Conservation (phyloP, 2,329 filamentous ascomycete genomes). For the Monosporascus sp. region DNA sequence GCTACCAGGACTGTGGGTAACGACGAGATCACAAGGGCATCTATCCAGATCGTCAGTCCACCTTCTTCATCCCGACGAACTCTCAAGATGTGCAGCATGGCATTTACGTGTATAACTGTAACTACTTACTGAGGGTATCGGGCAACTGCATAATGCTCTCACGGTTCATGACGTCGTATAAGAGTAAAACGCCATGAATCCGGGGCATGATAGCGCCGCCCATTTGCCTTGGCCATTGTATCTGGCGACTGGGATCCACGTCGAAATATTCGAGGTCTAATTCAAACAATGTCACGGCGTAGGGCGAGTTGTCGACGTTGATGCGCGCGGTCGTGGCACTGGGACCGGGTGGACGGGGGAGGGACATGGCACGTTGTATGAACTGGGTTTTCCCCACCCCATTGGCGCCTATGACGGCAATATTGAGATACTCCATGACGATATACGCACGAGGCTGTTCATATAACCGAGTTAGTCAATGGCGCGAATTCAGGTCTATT, state of each 20-base stretch:
- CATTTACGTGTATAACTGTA: background rate
- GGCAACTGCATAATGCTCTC: conserved; percentile 71
- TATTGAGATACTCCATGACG: conserved; percentile 57
- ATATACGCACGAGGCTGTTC: conserved; percentile 11
- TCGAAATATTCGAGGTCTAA: conserved; percentile 63
- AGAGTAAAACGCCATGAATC: conserved; percentile 76
- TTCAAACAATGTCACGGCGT: conserved; percentile 59
- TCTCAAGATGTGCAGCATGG: background rate
- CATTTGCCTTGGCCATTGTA: conserved; percentile 64
- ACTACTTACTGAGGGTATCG: conserved; percentile 69
- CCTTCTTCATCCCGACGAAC: background rate
- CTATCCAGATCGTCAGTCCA: conserved; percentile 41
- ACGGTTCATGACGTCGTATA: conserved; percentile 83
- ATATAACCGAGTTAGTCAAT: background rate
- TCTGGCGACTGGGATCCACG: conserved; percentile 51
- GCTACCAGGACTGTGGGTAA: conserved; percentile 79
- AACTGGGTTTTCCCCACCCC: conserved; percentile 66
- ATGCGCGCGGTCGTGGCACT: conserved; percentile 54
- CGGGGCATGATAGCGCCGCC: conserved; percentile 67
- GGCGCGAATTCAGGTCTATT: background rate
- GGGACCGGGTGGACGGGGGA: conserved; percentile 47
- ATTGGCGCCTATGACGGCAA: conserved; percentile 61
- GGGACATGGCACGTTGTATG: conserved; percentile 57
- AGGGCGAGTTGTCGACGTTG: conserved; percentile 52
- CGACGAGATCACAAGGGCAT: conserved; percentile 65